These are phyloP conservation scores for Microdochium bolleyi DNA, from an alignment of 2,329 filamentous ascomycete genomes.

Conservation along the genomic window DNA sequence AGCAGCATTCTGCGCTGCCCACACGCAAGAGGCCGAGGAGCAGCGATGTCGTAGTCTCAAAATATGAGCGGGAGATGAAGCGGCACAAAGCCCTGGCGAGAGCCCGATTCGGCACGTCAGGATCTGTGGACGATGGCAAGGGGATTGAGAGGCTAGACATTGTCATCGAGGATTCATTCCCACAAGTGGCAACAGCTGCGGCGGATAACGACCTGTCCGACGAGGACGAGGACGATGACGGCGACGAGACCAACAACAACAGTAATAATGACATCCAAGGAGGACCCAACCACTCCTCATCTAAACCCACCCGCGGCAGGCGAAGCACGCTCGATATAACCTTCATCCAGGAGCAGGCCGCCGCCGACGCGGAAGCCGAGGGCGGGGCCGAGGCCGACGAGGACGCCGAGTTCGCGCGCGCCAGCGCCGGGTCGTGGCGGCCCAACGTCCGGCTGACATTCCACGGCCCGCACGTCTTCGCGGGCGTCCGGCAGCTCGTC, in stretches of 20 bases:
- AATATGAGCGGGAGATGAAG: conserved; percentile 37
- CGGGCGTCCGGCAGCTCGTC: conserved; percentile 68
- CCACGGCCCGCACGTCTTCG: conserved; percentile 71
- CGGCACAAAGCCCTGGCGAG: conserved; percentile 53
- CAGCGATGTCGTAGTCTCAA: conserved; percentile 15
- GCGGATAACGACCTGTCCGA: conserved; percentile 6
- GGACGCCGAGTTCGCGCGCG: conserved; percentile 15
- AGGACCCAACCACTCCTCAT: neutral
- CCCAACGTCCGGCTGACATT: conserved; percentile 60
- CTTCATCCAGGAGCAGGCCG: conserved; percentile 14
- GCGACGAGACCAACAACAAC: conserved; percentile 13
- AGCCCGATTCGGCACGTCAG: conserved; percentile 63
- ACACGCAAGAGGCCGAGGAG: conserved; percentile 15
- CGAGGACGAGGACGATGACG: conserved; percentile 11
- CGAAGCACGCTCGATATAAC: conserved; percentile 27
- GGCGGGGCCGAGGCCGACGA: conserved; percentile 16
- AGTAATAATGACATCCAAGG: neutral
- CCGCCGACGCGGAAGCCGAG: neutral
- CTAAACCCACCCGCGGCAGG: conserved; percentile 5
- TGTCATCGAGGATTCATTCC: conserved; percentile 50
- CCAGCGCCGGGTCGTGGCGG: conserved; percentile 33
- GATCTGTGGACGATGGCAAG: conserved; percentile 44
- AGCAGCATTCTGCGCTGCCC: neutral
- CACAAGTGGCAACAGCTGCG: conserved; percentile 12
- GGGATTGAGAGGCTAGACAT: conserved; percentile 57